Evolutionary conservation across 2,329 filamentous ascomycete genomes (phyloP).

Genomic region (Xylariaceae sp.): DNA sequence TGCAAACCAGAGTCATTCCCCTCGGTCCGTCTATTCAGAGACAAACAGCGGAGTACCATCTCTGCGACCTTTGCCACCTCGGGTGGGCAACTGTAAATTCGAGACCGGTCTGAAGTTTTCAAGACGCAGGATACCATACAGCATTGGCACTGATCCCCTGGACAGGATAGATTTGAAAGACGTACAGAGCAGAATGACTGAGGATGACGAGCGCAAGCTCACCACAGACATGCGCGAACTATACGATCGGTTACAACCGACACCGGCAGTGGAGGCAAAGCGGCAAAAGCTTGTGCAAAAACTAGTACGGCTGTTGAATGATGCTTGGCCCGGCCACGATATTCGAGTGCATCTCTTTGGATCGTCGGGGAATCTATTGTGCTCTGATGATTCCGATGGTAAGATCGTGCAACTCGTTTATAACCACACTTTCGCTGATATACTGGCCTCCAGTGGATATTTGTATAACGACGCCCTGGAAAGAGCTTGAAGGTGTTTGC

Average conservation of each 20-base stretch:
- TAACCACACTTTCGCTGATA: conserved; percentile 1
- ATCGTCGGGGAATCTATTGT: conserved; percentile 93
- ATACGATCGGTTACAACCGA: conserved; percentile 82
- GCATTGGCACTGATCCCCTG: conserved; percentile 74
- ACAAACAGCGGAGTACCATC: conserved; percentile 71
- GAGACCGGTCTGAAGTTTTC: conserved; percentile 82
- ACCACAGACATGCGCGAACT: conserved; percentile 80
- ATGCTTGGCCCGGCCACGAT: conserved; percentile 85
- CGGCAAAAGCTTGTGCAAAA: conserved; percentile 77
- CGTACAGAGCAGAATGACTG: conserved; percentile 65
- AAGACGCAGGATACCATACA: conserved; percentile 87
- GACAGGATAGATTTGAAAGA: conserved; percentile 68
- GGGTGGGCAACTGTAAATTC: conserved; percentile 69
- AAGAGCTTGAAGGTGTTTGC: conserved; percentile 83
- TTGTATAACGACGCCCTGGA: conserved; percentile 90
- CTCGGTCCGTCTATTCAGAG: conserved; percentile 86
- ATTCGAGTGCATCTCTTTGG: conserved; percentile 93
- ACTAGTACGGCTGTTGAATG: conserved; percentile 80
- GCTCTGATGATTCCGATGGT: conserved; percentile 96
- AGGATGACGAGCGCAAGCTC: conserved; percentile 70
- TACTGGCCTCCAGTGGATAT: conserved; percentile 71
- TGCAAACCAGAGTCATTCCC: conserved; percentile 73
- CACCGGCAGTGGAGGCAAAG: conserved; percentile 70
- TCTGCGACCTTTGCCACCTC: conserved; percentile 59
- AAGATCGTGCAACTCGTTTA: conserved; percentile 36